Evolutionary conservation across 2,329 filamentous ascomycete species (phyloP), one percentile per base, ranked within the genome.

Genomic region (Claviceps capensis): DNA sequence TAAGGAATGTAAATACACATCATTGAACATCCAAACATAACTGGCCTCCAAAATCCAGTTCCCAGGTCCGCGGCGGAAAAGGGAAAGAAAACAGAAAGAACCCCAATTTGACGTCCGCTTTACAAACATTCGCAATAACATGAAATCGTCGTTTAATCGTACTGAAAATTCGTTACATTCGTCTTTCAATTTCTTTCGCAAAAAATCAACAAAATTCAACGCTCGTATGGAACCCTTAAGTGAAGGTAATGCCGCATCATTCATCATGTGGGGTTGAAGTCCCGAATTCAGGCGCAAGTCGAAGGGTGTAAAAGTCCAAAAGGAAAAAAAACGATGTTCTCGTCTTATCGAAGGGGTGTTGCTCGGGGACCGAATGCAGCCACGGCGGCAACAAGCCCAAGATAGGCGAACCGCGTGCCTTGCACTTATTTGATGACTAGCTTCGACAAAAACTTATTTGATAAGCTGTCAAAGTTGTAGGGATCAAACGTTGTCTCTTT

Each of bases 371-470:
- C 9, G 4, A 34, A 34, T 34, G 30, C 30, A 38, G 44, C 44
- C 44, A 42, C 2, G 5, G 16, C 23, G 34, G 42, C 11, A 36
- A 38, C 6, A 22, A 26, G 16, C 36, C 16, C n/a, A 23, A 42
- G 36, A 16, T 16, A 40, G 8, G n/a, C 34, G 37, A 43, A 43
- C 7, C 42, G 19, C 45, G 46, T 47, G 16, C 5, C 47, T 26
- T 50, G 48, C 53, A 95, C 73, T 96, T 97, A 77, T 95, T 96
- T 50, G 68, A 96, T 95, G 67, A 96, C 90, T 63, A 97, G 81
- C 72, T 94, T 94, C 40, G 90, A 94, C 60, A 96, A 73, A 75
- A 97, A 96, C 75, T 96, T 97, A 76, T 95, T 96, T 50, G 90
- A 95, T 65, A 97, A 72, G 55, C 84, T 93, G 73, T 97, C 91